These are phyloP conservation scores for Ophiostoma fasciatum DNA, from an alignment of 2,329 filamentous ascomycete species.

Conservation along the genomic window DNA sequence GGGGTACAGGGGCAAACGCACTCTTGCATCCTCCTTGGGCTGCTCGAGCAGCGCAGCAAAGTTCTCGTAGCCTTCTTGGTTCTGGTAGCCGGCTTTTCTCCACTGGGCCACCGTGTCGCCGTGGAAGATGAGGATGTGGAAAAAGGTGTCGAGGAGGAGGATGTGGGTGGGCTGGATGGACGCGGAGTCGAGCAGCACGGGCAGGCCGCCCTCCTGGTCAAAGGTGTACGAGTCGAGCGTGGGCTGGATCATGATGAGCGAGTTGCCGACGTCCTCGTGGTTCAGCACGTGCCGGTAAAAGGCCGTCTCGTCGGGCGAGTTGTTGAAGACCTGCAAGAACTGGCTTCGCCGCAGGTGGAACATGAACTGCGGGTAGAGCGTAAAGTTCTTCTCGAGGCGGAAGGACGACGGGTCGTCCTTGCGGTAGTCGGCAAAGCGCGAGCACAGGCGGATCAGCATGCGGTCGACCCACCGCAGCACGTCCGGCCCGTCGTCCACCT, in stretches of 20 bases:
- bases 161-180: slow-evolving; percentile 93
- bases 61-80: slow-evolving; percentile 96
- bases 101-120: slow-evolving; percentile 96
- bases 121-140: slow-evolving; percentile 98
- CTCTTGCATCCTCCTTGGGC: slow-evolving; percentile 87
- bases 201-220: slow-evolving; percentile 82
- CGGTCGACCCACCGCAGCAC: slow-evolving; percentile 95
- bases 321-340: slow-evolving; percentile 98
- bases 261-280: slow-evolving; percentile 93
- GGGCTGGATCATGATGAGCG: slow-evolving; percentile 96
- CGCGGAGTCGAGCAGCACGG: slow-evolving; percentile 89
- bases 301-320: slow-evolving; percentile 96
- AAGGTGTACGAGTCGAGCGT: slow-evolving; percentile 96
- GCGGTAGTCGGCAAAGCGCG: slow-evolving; percentile 90
- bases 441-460: slow-evolving; percentile 95
- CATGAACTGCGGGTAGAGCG: slow-evolving; percentile 98
- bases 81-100: slow-evolving; percentile 95
- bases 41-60: slow-evolving; percentile 77
- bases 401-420: slow-evolving; percentile 98
- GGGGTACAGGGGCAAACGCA: slow-evolving; percentile 10
- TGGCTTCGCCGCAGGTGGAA: slow-evolving; percentile 95
- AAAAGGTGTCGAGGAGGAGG: slow-evolving; percentile 92
- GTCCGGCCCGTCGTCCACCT: slow-evolving; percentile 97
- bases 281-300: slow-evolving; percentile 96
- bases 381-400: slow-evolving; percentile 96